These are phyloP conservation scores for Chrysanthemum seticuspe DNA, from an alignment of 129 eudicot genomes.

Conservation along the genomic window DNA sequence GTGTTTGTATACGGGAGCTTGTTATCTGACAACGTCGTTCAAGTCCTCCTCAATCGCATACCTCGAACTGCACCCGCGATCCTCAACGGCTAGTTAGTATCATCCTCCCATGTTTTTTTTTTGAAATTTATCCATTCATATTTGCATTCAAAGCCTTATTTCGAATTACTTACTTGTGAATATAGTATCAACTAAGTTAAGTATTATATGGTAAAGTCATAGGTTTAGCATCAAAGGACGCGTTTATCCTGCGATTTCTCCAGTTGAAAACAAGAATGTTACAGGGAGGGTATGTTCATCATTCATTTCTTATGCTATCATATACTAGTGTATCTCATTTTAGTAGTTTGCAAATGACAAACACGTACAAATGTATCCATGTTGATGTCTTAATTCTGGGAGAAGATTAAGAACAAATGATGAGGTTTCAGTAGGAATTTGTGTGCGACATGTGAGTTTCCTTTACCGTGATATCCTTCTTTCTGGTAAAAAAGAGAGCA, in stretches of 20 bases:
- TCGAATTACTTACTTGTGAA: background rate
- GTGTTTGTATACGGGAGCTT: slow-evolving; percentile 91
- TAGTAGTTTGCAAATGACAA: too few relatives aligned
- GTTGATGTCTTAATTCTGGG: too few relatives aligned
- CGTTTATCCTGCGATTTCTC: slow-evolving; percentile 82
- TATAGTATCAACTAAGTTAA: background rate
- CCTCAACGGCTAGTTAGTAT: slow-evolving; percentile 63
- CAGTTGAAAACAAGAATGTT: slow-evolving; percentile 68
- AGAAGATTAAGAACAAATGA: too few relatives aligned
- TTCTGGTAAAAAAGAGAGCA: too few relatives aligned
- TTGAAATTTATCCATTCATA: background rate
- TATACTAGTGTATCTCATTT: too few relatives aligned
- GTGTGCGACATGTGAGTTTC: too few relatives aligned
- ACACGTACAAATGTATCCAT: too few relatives aligned
- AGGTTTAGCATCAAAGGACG: slow-evolving; percentile 91
- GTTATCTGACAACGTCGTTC: slow-evolving; percentile 79
- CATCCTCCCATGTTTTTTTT: slow-evolving; percentile 26
- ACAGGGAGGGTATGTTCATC: slow-evolving; percentile 59
- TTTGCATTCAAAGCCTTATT: background rate
- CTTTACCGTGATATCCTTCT: too few relatives aligned
- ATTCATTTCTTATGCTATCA: slow-evolving; percentile 9
- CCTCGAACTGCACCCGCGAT: slow-evolving; percentile 71
- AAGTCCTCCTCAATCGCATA: slow-evolving; percentile 60
- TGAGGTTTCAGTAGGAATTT: too few relatives aligned
- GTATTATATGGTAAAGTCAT: slow-evolving; percentile 40